These are phyloP conservation scores for Colletotrichum karsti DNA, from an alignment of 2,329 filamentous ascomycete genomes.

Conservation along the genomic window DNA sequence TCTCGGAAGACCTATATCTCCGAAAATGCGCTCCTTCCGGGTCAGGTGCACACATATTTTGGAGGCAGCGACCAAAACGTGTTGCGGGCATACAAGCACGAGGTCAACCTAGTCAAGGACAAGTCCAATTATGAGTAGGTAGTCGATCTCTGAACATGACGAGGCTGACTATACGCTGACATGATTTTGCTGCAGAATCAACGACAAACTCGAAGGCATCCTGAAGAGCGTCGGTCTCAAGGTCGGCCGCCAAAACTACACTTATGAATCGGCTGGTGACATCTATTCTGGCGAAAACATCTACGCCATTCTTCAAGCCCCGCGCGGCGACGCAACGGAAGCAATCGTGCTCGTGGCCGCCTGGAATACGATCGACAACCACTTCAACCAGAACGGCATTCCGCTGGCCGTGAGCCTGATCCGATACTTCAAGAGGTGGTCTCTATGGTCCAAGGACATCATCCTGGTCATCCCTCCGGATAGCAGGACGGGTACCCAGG, in stretches of 20 bases:
- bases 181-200: slow-evolving; percentile 54
- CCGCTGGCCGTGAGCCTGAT: slow-evolving; percentile 86
- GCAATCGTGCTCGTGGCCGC: slow-evolving; percentile 92
- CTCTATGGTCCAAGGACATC: slow-evolving; percentile 98
- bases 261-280: slow-evolving; percentile 81
- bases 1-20: slow-evolving; percentile 95
- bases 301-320: slow-evolving; percentile 92
- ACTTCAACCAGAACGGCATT: slow-evolving; percentile 87
- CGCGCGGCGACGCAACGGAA: slow-evolving; percentile 94
- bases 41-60: slow-evolving; percentile 98
- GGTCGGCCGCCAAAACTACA: slow-evolving; percentile 86
- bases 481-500: slow-evolving; percentile 88
- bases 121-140: slow-evolving; percentile 62
- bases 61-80: slow-evolving; percentile 95
- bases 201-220: slow-evolving; percentile 78
- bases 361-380: slow-evolving; percentile 82
- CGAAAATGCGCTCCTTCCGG: slow-evolving; percentile 93
- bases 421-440: slow-evolving; percentile 97
- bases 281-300: slow-evolving; percentile 85
- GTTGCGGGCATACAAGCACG: slow-evolving; percentile 88
- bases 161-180: neutral
- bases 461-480: slow-evolving; percentile 91
- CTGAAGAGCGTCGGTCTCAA: slow-evolving; percentile 85
- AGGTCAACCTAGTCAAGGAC: slow-evolving; percentile 72
- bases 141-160: neutral